Evolutionary conservation across 2,329 filamentous ascomycete genomes (phyloP).

Genomic region (Ascochyta clinopodiicola): DNA sequence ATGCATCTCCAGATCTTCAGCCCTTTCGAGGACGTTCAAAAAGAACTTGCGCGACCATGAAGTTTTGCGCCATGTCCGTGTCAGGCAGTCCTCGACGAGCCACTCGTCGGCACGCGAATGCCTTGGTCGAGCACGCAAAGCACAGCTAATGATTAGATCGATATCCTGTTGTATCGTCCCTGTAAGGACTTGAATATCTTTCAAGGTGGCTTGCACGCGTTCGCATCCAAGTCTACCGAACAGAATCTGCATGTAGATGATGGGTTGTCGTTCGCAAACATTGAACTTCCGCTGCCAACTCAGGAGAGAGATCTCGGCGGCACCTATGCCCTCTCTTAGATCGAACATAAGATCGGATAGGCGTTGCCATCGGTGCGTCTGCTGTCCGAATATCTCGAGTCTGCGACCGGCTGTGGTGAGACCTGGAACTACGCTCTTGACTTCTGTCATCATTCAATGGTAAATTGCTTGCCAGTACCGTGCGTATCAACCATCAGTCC

Average conservation of each 20-base stretch:
- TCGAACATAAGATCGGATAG: conserved; percentile 35
- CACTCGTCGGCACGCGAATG: conserved; percentile 10
- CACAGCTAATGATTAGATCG: conserved; percentile 24
- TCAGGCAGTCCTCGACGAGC: conserved; percentile 29
- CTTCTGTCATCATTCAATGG: conserved; percentile 16
- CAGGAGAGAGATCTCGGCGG: conserved; percentile 27
- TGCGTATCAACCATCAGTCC: not conserved
- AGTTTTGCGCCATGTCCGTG: conserved; percentile 23
- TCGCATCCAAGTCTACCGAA: conserved; percentile 32
- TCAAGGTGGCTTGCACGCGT: conserved; percentile 18
- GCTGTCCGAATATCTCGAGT: conserved; percentile 26
- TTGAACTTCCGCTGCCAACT: conserved; percentile 35
- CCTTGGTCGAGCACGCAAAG: conserved; percentile 20
- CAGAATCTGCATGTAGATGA: conserved; percentile 29
- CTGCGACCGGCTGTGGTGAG: conserved; percentile 25
- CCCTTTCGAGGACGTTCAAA: conserved; percentile 24
- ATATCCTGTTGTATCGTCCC: conserved; percentile 22
- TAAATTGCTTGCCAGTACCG: too few relatives aligned
- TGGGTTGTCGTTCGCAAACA: conserved; percentile 24
- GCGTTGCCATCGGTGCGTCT: conserved; percentile 26
- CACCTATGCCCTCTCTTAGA: conserved; percentile 27
- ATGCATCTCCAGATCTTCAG: conserved; percentile 26
- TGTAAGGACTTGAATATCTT: conserved; percentile 15
- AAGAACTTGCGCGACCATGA: conserved; percentile 32
- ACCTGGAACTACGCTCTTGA: conserved; percentile 24